Evolutionary conservation across 192 early-diverging fungal genomes (phyloP), one percentile per base, ranked within the genome.

Genomic region (Podila epigama): DNA sequence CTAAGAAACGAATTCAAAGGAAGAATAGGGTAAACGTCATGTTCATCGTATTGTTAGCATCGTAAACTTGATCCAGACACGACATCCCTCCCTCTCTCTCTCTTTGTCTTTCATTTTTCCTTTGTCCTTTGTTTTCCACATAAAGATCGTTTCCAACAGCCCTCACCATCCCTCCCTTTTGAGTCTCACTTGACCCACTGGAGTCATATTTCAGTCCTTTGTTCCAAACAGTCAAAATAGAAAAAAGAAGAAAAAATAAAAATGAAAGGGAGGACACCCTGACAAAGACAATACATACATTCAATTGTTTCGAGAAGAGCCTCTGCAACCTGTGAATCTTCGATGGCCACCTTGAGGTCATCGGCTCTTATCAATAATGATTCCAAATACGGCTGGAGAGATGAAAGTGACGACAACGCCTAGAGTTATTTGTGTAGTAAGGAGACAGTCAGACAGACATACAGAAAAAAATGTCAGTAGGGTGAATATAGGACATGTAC

Each of bases 401-500:
- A 54, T 11, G 80, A 63, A 31, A 84, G 61, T 12, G 80, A 66
- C 5, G 83, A 84, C 4, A 84, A 50, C 50, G 83, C 83, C 83
- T 84, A 69, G 8, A 53, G 9, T 13, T 5, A 10, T 4, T 54
- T 32, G 52, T 32, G 25, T 36, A 28, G 4, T 31, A 79, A 32
- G 39, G 16, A 68, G 10, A 70, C 35, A 53, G 9, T 51, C 7
- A 61, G 27, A 37, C 10, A 58, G 16, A 22, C 12, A 18, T 29
- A 40, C 15, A 51, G 55, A 42, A 1, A 50, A 18, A 56, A 6
- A 56, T 25, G 1, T 50, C 51, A 48, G 68, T 51, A 33, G 27
- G 37, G 15, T 0, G 33, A n/a, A n/a, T 39, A 28, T 18, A 48
- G 18, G 25, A 40, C 6, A 34, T 16, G 53, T 9, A 60, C 7